phyloP scores from a whole-genome alignment of 345 rosid species.

The Salix suchowensis region DNA sequence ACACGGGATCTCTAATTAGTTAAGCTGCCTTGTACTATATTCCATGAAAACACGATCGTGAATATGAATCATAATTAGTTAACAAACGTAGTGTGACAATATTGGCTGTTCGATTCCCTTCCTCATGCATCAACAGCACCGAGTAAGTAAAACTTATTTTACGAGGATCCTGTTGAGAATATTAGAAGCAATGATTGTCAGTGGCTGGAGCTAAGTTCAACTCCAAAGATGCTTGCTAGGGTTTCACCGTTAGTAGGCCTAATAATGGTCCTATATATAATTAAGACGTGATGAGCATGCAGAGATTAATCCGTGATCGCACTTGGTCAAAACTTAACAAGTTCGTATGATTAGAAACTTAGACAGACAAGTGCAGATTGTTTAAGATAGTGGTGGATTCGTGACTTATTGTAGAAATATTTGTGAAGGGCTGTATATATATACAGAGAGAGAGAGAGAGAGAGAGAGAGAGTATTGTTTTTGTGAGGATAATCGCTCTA shows the following conservation, averaged over 20 bases:
- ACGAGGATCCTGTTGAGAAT: neutral
- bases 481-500: neutral
- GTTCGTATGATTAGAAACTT: slow-evolving; percentile 33
- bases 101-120: neutral
- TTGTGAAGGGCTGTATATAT: neutral
- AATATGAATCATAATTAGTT: neutral
- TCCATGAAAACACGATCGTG: neutral
- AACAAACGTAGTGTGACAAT: neutral
- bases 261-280: slow-evolving; percentile 6
- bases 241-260: slow-evolving; percentile 6
- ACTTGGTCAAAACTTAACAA: slow-evolving; percentile 29
- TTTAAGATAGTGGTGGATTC: neutral
- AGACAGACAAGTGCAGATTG: neutral
- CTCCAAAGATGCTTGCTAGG: neutral
- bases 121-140: neutral
- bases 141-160: neutral
- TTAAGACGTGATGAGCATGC: slow-evolving; percentile 37
- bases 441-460: neutral
- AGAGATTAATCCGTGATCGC: neutral
- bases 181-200: neutral
- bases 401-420: slow-evolving; percentile 22
- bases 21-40: neutral
- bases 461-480: neutral
- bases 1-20: neutral
- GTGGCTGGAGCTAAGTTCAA: neutral